phyloP scores from a whole-genome alignment of 2,329 filamentous ascomycete species.

The Aspergillus felis region DNA sequence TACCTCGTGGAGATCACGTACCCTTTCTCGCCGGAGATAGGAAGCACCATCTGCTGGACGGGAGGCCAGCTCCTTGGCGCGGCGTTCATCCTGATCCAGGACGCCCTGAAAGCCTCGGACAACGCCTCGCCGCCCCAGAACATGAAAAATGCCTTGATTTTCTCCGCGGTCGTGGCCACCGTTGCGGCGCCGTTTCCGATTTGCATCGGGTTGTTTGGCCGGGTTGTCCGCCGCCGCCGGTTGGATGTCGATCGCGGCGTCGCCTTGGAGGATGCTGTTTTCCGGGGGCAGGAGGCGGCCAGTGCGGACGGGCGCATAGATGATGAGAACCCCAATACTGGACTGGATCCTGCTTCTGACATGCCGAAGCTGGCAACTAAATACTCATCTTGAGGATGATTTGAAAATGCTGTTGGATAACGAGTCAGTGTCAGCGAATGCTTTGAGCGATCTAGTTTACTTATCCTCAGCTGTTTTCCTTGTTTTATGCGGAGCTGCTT shows the following conservation, averaged over 20 bases:
- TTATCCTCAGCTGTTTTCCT: not conserved
- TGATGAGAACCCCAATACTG: not conserved
- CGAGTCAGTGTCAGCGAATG: not conserved
- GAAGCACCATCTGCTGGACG: conserved; percentile 77
- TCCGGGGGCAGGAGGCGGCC: not conserved
- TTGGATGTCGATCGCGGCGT: conserved; percentile 37
- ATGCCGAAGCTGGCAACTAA: not conserved
- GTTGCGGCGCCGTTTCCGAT: conserved; percentile 65
- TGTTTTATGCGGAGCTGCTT: not conserved
- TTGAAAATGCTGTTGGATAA: not conserved
- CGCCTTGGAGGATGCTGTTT: conserved; percentile 14
- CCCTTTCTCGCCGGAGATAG: conserved; percentile 81
- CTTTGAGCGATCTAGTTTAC: not conserved
- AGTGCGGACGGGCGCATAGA: too few relatives aligned
- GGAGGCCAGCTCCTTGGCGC: conserved; percentile 82
- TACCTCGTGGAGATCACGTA: conserved; percentile 83
- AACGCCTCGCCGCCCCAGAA: conserved; percentile 59
- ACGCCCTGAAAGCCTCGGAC: conserved; percentile 58
- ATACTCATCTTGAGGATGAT: not conserved
- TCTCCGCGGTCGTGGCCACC: conserved; percentile 69
- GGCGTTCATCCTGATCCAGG: conserved; percentile 77
- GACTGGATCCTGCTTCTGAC: not conserved
- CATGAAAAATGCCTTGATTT: conserved; percentile 73
- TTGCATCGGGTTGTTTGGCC: conserved; percentile 66
- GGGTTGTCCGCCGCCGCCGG: conserved; percentile 38